phyloP scores from a whole-genome alignment of 1,284 basidiomycete species.

The Cryptococcus sp. region DNA sequence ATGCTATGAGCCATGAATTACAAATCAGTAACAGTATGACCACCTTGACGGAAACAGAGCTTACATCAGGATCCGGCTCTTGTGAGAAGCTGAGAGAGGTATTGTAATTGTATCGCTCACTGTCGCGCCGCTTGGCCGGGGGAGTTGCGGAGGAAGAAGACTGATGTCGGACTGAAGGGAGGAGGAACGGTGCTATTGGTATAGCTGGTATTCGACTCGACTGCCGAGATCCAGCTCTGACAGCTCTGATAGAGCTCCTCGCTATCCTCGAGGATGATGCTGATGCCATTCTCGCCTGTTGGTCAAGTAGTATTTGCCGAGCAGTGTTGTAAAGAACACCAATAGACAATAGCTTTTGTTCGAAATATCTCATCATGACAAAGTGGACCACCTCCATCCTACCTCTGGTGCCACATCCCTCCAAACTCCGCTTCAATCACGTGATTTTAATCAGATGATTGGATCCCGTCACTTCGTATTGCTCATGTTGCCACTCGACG shows the following conservation, averaged over 20 bases:
- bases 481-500: no score
- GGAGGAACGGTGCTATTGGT: constrained; percentile 3
- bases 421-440: no score
- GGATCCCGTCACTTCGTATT: neutral
- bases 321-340: neutral
- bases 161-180: constrained; percentile 7
- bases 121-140: constrained; percentile 9
- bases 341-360: neutral
- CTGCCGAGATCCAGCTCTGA: no score
- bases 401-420: neutral
- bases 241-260: no score
- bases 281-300: no score
- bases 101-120: constrained; percentile 50
- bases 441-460: neutral
- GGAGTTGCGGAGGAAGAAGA: neutral
- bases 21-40: neutral
- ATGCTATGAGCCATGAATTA: constrained; percentile 26
- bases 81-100: constrained; percentile 43
- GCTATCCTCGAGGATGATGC: no score
- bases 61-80: constrained; percentile 47
- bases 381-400: constrained; percentile 15
- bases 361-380: neutral
- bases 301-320: no score
- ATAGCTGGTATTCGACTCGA: no score
- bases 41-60: constrained; percentile 1